Evolutionary conservation across 139 green algal species (phyloP).

Genomic region (Volvox africanus): DNA sequence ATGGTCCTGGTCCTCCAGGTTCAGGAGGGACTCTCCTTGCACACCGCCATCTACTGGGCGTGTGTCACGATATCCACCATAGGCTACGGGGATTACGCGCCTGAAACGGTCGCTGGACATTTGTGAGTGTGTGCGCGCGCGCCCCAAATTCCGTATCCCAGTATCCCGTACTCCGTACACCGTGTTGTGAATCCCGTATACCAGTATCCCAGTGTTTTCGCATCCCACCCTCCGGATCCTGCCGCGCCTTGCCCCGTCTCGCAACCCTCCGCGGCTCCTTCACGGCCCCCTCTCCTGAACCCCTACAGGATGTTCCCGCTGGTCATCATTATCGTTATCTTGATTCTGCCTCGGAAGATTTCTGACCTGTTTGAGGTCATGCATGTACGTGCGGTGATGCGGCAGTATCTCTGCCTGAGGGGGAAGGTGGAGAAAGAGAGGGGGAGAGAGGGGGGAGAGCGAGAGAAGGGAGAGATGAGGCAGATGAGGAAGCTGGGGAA

Average conservation of each 20-base stretch:
- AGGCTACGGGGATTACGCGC: constrained; percentile 51
- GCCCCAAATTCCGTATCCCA: no score
- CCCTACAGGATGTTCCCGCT: constrained; percentile 32
- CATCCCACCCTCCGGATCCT: no score
- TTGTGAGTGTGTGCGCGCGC: constrained; percentile 7
- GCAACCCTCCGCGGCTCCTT: background rate
- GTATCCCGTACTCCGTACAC: no score
- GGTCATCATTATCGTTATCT: constrained; percentile 36
- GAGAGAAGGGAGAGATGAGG: no score
- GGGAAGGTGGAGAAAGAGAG: no score
- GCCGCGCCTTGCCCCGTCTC: background rate
- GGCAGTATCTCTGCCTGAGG: no score
- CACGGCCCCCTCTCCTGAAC: no score
- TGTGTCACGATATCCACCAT: constrained; percentile 62
- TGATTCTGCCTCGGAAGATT: constrained; percentile 42
- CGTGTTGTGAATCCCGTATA: no score
- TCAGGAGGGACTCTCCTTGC: constrained; percentile 34
- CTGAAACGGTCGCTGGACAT: constrained; percentile 24
- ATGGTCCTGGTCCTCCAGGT: background rate
- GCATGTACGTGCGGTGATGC: background rate
- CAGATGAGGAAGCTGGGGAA: no score
- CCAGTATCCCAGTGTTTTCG: no score
- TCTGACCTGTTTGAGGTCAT: background rate
- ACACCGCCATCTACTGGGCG: constrained; percentile 62
- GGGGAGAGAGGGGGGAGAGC: no score